phyloP scores from a whole-genome alignment of 345 rosid species.

The Salix caprea region DNA sequence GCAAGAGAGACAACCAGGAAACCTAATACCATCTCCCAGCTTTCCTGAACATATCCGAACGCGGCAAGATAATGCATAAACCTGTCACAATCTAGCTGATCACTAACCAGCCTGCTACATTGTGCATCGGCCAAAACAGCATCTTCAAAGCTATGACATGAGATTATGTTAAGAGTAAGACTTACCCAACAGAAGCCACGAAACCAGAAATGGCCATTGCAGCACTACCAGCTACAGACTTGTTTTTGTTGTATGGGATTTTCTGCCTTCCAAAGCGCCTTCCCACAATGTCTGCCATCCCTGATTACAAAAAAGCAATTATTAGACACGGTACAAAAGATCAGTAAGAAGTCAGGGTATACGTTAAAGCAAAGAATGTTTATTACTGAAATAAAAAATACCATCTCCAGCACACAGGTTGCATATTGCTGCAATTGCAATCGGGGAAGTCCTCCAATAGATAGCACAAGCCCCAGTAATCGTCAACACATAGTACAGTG shows the following conservation, averaged over 20 bases:
- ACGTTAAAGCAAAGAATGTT: neutral
- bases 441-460: slow-evolving; percentile 82
- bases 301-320: slow-evolving; percentile 26
- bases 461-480: slow-evolving; percentile 52
- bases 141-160: neutral
- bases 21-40: slow-evolving; percentile 50
- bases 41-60: slow-evolving; percentile 52
- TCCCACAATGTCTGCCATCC: slow-evolving; percentile 86
- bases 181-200: slow-evolving; percentile 59
- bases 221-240: slow-evolving; percentile 76
- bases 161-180: neutral
- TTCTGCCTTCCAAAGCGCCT: slow-evolving; percentile 63
- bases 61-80: slow-evolving; percentile 66
- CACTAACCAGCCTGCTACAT: slow-evolving; percentile 3
- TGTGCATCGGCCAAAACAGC: neutral
- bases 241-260: slow-evolving; percentile 74
- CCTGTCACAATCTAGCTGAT: slow-evolving; percentile 32
- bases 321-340: neutral
- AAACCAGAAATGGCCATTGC: slow-evolving; percentile 78
- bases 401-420: slow-evolving; percentile 99
- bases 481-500: slow-evolving; percentile 64
- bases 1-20: slow-evolving; percentile 63
- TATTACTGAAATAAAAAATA: slow-evolving; percentile 21
- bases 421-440: slow-evolving; percentile 71
- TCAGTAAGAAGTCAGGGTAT: neutral